Percentiles rank a stretch among this genome's conserved stretches.
These are phyloP conservation scores for Citrullus mucosospermus DNA, from an alignment of 306 rosid genomes.

Conservation along the genomic window DNA sequence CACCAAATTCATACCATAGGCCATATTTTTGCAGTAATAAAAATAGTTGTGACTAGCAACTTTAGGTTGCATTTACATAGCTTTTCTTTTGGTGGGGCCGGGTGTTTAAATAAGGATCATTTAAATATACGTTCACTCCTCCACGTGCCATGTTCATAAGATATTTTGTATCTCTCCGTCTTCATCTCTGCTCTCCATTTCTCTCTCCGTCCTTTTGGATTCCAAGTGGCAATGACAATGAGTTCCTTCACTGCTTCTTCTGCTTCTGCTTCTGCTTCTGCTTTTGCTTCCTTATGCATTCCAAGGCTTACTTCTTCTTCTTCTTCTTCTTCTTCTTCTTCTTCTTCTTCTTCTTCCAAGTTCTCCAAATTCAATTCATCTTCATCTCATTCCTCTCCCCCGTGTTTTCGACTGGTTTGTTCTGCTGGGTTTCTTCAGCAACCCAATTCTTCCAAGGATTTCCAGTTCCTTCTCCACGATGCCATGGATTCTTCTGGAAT, in stretches of 20 bases:
- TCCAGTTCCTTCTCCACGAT: conserved; percentile 54
- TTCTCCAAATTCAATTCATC: conserved; percentile 26
- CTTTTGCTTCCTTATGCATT: not conserved
- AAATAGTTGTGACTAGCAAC: no score
- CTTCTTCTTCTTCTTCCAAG: conserved; percentile 2
- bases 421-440: conserved; percentile 17
- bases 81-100: no score
- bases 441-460: conserved; percentile 18
- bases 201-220: not conserved
- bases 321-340: no score
- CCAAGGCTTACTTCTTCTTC: not conserved
- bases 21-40: no score
- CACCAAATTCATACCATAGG: no score
- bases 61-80: no score
- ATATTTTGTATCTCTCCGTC: not conserved
- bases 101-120: no score
- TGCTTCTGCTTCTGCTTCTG: not conserved
- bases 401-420: conserved; percentile 26
- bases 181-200: no score
- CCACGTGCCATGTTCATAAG: no score
- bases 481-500: conserved; percentile 76
- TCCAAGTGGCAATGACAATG: not conserved
- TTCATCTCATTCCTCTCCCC: conserved; percentile 8
- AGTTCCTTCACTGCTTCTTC: not conserved
- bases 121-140: no score